These are phyloP conservation scores for Diplocarpon mali DNA, from an alignment of 2,329 filamentous ascomycete species.

Conservation along the genomic window DNA sequence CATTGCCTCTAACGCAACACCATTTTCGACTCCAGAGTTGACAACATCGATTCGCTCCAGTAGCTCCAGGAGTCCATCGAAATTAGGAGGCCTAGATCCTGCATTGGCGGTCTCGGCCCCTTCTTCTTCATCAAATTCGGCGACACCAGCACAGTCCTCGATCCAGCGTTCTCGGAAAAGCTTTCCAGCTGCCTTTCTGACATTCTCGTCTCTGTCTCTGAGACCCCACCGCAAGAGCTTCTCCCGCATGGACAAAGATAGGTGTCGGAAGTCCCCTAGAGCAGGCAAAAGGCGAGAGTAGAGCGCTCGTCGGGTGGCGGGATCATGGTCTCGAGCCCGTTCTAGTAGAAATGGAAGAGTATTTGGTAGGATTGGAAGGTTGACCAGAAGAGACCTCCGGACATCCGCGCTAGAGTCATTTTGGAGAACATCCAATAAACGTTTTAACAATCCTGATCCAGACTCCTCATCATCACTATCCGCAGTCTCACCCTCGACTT, in stretches of 20 bases:
- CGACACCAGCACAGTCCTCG: constrained; percentile 73
- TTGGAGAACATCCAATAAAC: constrained; percentile 77
- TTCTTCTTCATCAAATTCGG: constrained; percentile 41
- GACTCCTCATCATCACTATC: constrained; percentile 61
- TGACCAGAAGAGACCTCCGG: constrained; percentile 74
- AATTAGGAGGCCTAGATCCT: constrained; percentile 51
- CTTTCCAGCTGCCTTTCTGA: constrained; percentile 80
- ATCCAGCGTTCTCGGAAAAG: constrained; percentile 97
- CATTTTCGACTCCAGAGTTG: constrained; percentile 80
- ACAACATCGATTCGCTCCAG: constrained; percentile 90
- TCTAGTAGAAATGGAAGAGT: constrained; percentile 84
- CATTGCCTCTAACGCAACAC: constrained; percentile 90
- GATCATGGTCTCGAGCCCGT: constrained; percentile 79
- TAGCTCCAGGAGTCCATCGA: constrained; percentile 80
- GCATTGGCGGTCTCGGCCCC: constrained; percentile 30
- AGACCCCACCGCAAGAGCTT: constrained; percentile 93
- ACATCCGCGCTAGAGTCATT: constrained; percentile 94
- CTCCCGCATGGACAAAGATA: constrained; percentile 88
- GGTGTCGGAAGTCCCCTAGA: constrained; percentile 84
- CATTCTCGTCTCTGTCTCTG: constrained; percentile 85
- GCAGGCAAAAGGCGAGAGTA: constrained; percentile 81
- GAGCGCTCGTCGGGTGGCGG: constrained; percentile 70
- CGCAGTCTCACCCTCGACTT: constrained; percentile 58
- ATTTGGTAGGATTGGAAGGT: constrained; percentile 73
- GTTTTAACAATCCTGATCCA: constrained; percentile 62